phyloP scores from a whole-genome alignment of 306 rosid species.

The Quercus mongolica region DNA sequence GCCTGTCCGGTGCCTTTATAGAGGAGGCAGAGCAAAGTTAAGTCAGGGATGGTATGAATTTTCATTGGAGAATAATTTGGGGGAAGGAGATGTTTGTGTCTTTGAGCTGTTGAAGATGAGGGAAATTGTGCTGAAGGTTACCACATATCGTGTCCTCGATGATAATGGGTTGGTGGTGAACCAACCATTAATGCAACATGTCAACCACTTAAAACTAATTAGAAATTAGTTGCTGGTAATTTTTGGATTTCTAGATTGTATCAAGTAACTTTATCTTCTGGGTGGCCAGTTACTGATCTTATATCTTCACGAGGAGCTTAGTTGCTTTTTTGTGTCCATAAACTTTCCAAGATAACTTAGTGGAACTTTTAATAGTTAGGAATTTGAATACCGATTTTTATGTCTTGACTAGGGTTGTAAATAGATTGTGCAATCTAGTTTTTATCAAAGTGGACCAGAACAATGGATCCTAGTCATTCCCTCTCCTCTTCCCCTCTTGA shows the following conservation, averaged over 20 bases:
- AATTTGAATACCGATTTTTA: constrained; percentile 4
- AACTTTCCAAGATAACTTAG: constrained; percentile 38
- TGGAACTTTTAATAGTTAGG: constrained; percentile 28
- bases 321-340: constrained; percentile 39
- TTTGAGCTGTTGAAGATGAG: constrained; percentile 66
- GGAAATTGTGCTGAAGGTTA: constrained; percentile 83
- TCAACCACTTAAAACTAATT: constrained; percentile 41
- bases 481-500: not conserved
- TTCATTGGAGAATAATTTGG: constrained; percentile 72
- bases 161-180: constrained; percentile 40
- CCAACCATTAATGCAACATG: constrained; percentile 42
- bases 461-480: constrained; percentile 17
- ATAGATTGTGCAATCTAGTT: constrained; percentile 51
- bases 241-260: constrained; percentile 26
- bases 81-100: constrained; percentile 96
- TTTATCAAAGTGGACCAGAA: constrained; percentile 26
- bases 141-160: constrained; percentile 58
- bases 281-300: constrained; percentile 38
- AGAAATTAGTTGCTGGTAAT: constrained; percentile 40
- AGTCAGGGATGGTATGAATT: constrained; percentile 99
- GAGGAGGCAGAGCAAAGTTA: constrained; percentile 85
- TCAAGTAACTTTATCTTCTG: constrained; percentile 32
- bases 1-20: constrained; percentile 89
- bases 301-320: constrained; percentile 44
- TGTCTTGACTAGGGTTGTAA: constrained; percentile 51